Percentiles rank a stretch among this genome's conserved stretches.
Evolutionary conservation across 31 red algal genomes (phyloP).

Genomic region (Porphyra umbilicalis): DNA sequence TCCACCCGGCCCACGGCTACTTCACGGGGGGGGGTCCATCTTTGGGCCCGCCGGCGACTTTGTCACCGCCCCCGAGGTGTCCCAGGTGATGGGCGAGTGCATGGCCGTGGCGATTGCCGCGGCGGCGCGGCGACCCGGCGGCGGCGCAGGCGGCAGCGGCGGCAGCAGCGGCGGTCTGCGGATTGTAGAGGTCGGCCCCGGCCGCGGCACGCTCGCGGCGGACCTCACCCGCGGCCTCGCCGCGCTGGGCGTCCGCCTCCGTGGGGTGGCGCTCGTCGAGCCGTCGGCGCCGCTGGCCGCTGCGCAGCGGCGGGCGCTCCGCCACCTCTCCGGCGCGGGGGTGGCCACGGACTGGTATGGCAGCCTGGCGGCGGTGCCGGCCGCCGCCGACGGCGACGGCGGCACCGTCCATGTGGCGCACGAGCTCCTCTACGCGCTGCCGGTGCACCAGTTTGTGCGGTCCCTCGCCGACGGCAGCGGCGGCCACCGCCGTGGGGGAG

Average conservation of each 20-base stretch:
- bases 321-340: background rate
- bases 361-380: slow-evolving; percentile 7
- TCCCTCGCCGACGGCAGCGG: no score
- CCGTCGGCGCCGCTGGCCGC: slow-evolving; percentile 6
- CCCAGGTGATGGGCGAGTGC: slow-evolving; percentile 64
- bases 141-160: background rate
- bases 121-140: slow-evolving; percentile 6
- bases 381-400: background rate
- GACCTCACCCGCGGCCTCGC: slow-evolving; percentile 6
- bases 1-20: slow-evolving; percentile 72
- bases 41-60: slow-evolving; percentile 75
- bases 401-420: slow-evolving; percentile 56
- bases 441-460: slow-evolving; percentile 87
- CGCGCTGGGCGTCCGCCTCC: background rate
- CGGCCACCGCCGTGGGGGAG: no score
- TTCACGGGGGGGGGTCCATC: slow-evolving; percentile 36
- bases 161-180: slow-evolving; percentile 3
- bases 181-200: slow-evolving; percentile 69
- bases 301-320: slow-evolving; percentile 19
- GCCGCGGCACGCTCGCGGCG: slow-evolving; percentile 32
- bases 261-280: slow-evolving; percentile 29
- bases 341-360: slow-evolving; percentile 13
- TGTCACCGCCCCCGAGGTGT: slow-evolving; percentile 68
- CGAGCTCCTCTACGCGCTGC: slow-evolving; percentile 95
- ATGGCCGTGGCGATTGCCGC: slow-evolving; percentile 45